A percentile compares a stretch with the other conserved stretches of the same genome.
phyloP scores from a whole-genome alignment of 768 basidiomycete genomes.

The Xerocomus brunneocitrinus region DNA sequence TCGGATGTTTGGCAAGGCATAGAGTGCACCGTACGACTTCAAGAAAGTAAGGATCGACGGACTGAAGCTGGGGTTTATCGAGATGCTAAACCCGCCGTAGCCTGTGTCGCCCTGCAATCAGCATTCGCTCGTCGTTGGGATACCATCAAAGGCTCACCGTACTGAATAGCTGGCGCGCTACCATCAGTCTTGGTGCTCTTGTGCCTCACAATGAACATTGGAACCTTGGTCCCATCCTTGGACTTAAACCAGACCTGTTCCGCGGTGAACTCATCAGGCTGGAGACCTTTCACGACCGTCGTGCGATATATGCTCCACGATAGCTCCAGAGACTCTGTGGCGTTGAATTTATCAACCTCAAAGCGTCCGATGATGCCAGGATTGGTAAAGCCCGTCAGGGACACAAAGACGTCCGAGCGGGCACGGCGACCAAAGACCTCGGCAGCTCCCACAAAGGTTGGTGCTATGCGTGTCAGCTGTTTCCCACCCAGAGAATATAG shows the following conservation, averaged over 20 bases:
- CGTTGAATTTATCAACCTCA: slow-evolving; percentile 41
- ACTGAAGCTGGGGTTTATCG: slow-evolving; percentile 70
- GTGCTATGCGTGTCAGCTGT: slow-evolving; percentile 50
- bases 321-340: slow-evolving; percentile 33
- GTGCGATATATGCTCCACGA: slow-evolving; percentile 57
- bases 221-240: slow-evolving; percentile 76
- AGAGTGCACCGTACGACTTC: slow-evolving; percentile 62
- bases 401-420: slow-evolving; percentile 59
- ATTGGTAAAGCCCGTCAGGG: slow-evolving; percentile 63
- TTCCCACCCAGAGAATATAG: slow-evolving; percentile 56
- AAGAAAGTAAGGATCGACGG: slow-evolving; percentile 68
- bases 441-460: slow-evolving; percentile 65
- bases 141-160: slow-evolving; percentile 41
- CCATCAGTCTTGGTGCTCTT: slow-evolving; percentile 67
- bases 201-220: slow-evolving; percentile 83
- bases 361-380: slow-evolving; percentile 65
- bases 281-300: slow-evolving; percentile 56
- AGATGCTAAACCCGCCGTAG: slow-evolving; percentile 78
- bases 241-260: slow-evolving; percentile 77
- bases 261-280: slow-evolving; percentile 62
- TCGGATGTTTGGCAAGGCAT: slow-evolving; percentile 57
- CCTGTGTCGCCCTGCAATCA: slow-evolving; percentile 35
- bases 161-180: slow-evolving; percentile 72
- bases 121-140: background rate
- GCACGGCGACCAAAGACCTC: slow-evolving; percentile 47